Evolutionary conservation across 2,329 filamentous ascomycete genomes (phyloP).

Genomic region (Lachnellula arida): DNA sequence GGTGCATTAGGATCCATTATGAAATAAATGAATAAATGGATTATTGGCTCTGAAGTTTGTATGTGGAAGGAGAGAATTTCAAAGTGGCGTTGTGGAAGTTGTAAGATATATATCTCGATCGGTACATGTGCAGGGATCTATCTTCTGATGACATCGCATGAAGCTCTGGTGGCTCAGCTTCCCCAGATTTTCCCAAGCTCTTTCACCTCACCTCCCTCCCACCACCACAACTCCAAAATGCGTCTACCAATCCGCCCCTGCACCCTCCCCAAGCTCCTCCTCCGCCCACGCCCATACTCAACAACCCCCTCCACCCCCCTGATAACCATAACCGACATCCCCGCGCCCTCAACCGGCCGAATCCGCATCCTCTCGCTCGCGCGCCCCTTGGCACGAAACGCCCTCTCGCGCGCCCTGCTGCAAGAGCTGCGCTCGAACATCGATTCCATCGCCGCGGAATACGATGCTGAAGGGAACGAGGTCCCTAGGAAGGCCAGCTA

Average conservation of each 20-base stretch:
- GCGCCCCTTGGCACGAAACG: constrained; percentile 79
- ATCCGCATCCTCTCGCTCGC: constrained; percentile 88
- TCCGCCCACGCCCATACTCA: constrained; percentile 13
- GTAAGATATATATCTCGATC: too few relatives aligned
- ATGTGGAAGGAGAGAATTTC: too few relatives aligned
- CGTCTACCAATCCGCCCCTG: constrained; percentile 2
- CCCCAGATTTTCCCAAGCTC: not conserved
- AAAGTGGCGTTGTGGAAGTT: too few relatives aligned
- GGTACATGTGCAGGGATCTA: not conserved
- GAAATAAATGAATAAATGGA: too few relatives aligned
- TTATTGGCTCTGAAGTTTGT: too few relatives aligned
- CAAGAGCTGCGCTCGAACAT: constrained; percentile 67
- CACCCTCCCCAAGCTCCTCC: constrained; percentile 5
- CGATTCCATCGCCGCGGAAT: constrained; percentile 62
- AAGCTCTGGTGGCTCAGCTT: not conserved
- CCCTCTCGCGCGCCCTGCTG: constrained; percentile 77
- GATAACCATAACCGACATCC: constrained; percentile 17
- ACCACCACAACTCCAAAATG: constrained; percentile 2
- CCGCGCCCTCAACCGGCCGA: constrained; percentile 48
- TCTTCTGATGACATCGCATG: not conserved
- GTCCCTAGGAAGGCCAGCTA: constrained; percentile 37
- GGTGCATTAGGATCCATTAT: not conserved
- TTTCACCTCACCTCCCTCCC: not conserved
- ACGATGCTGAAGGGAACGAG: constrained; percentile 52
- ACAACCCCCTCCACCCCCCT: constrained; percentile 5